These are phyloP conservation scores for Neocatenulostroma microsporum DNA, from an alignment of 2,329 filamentous ascomycete species.

Conservation along the genomic window DNA sequence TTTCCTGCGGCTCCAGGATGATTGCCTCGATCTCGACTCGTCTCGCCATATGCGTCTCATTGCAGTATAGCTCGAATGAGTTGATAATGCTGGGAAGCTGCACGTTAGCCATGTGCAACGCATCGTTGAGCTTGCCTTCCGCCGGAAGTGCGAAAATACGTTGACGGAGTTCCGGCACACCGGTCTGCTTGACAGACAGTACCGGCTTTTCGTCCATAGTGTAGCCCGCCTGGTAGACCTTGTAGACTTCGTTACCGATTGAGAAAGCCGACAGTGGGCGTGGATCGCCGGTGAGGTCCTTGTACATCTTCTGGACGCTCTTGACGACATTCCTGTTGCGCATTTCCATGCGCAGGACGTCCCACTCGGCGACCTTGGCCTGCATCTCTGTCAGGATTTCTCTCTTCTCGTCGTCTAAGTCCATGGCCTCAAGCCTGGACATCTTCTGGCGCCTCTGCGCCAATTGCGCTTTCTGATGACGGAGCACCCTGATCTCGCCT, in stretches of 20 bases:
- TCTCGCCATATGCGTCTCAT: not conserved
- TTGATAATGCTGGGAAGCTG: not conserved
- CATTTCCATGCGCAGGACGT: conserved; percentile 4
- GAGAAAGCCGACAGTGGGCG: conserved; percentile 7
- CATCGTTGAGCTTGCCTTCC: not conserved
- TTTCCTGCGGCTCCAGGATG: not conserved
- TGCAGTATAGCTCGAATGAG: not conserved
- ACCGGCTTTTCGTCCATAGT: conserved; percentile 3
- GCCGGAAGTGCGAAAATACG: not conserved
- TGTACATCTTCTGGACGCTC: conserved; percentile 4
- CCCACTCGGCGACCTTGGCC: not conserved
- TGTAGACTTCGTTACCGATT: conserved; percentile 14
- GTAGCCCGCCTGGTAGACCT: conserved; percentile 11
- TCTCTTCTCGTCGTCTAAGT: no score
- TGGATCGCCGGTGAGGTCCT: conserved; percentile 6
- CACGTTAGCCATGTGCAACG: not conserved
- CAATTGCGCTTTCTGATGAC: no score
- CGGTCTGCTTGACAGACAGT: conserved; percentile 12
- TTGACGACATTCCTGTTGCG: conserved; percentile 4
- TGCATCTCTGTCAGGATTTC: no score
- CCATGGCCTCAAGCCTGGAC: no score
- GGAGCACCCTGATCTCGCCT: no score
- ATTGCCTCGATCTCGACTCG: not conserved
- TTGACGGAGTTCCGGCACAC: conserved; percentile 1
- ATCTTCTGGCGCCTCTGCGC: no score